A percentile compares a stretch with the other conserved stretches of the same genome.
These are phyloP conservation scores for Pneumocystis jirovecii DNA, from an alignment of 1,139 yeast species.

Conservation along the genomic window DNA sequence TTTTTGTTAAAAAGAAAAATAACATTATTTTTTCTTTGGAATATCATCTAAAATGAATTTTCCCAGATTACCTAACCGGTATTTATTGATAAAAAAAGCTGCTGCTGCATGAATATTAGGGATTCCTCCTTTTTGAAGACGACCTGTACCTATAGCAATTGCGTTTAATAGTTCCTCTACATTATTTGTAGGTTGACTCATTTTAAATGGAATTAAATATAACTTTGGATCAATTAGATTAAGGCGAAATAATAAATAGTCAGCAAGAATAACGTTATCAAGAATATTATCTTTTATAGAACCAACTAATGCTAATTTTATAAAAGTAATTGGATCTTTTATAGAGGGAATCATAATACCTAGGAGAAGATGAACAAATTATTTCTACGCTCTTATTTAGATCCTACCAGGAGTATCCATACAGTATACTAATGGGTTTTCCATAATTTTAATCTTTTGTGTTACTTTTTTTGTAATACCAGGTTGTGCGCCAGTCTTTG, in stretches of 20 bases:
- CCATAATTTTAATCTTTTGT: constrained; percentile 49
- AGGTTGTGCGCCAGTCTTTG: constrained; percentile 73
- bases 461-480: constrained; percentile 79
- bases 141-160: constrained; percentile 29
- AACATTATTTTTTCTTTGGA: not conserved
- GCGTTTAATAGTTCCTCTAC: constrained; percentile 43
- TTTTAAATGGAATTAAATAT: constrained; percentile 28
- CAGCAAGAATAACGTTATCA: constrained; percentile 80
- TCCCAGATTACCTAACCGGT: not conserved
- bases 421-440: constrained; percentile 52
- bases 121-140: constrained; percentile 16
- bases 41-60: constrained; percentile 3
- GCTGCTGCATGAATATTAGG: constrained; percentile 14
- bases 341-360: constrained; percentile 25
- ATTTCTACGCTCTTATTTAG: not conserved
- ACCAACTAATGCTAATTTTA: constrained; percentile 59
- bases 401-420: constrained; percentile 85
- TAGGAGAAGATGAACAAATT: not conserved
- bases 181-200: constrained; percentile 61
- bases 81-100: not conserved
- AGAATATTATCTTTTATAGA: constrained; percentile 56
- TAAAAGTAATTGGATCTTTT: constrained; percentile 67
- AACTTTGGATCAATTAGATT: constrained; percentile 32
- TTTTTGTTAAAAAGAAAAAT: not conserved
- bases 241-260: constrained; percentile 58